Evolutionary conservation across 2,329 filamentous ascomycete genomes (phyloP), one percentile per base, ranked within the genome.

Genomic region (Epichloe hybrida): DNA sequence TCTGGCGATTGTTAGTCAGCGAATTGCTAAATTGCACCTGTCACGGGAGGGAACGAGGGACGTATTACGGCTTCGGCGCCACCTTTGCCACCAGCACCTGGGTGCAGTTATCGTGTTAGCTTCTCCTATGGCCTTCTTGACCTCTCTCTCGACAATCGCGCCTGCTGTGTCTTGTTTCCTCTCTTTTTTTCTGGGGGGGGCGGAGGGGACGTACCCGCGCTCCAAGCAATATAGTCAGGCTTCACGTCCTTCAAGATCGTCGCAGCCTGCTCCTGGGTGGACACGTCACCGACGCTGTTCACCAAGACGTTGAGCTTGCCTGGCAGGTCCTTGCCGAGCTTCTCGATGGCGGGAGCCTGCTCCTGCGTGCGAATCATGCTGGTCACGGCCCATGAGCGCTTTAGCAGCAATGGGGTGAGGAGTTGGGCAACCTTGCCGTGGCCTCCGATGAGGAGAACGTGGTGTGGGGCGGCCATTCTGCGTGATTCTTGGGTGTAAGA

Each of bases 351-450:
- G 3, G 71, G 62, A 42, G 77, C 74, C 57, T 93, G 87, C 0
- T 81, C 79, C n/a, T 79, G 70, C 55, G 81, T 78, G 59, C 88
- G 84, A 64, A 94, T 83, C 54, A 93, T 72, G 63, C 83, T 87
- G 53, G 84, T 89, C 50, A 94, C 84, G 56, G 79, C 79, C 84
- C 86, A 91, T 36, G 79, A 79, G 56, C 82, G 80, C 48, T 80
- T 73, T 40, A 93, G 79, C 7, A 94, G 80, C 53, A 90, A 75
- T 1, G 84, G 85, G 8, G 87, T 93, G 39, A 93, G 69, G 39
- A 93, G 69, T 52, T 86, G 79, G 57, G 86, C 79, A 53, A 93
- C 68, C 64, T 89, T 88, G 69, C 88, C 88, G 70, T 90, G 86
- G 60, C 87, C 88, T 61, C 87, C 87, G 55, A 93, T 78, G 57